These are phyloP conservation scores for Farysia itapuensis DNA, from an alignment of 1,284 basidiomycete genomes.

Conservation along the genomic window DNA sequence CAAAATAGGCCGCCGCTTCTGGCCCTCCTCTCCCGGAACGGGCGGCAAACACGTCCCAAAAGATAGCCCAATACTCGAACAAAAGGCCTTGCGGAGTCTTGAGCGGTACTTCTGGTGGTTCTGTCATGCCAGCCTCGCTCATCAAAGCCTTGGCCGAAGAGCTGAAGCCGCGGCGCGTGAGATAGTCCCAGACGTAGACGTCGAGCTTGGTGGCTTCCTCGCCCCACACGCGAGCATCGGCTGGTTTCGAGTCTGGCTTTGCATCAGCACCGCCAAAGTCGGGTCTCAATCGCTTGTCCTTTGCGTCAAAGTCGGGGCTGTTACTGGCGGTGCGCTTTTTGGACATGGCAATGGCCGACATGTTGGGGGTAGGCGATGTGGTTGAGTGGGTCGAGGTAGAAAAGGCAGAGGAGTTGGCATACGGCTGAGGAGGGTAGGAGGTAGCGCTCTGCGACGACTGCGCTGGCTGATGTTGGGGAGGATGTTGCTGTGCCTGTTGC, in stretches of 20 bases:
- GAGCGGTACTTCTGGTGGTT: slow-evolving; percentile 53
- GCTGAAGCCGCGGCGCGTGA: slow-evolving; percentile 48
- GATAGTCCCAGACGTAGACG: slow-evolving; percentile 59
- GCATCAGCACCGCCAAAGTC: slow-evolving; percentile 17
- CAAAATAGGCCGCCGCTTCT: slow-evolving; percentile 47
- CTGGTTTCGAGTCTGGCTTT: slow-evolving; percentile 8
- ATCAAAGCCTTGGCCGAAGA: slow-evolving; percentile 49
- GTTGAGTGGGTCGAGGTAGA: slow-evolving; percentile 15
- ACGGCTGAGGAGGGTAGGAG: slow-evolving; percentile 43
- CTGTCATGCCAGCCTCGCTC: slow-evolving; percentile 50
- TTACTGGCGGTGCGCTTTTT: slow-evolving; percentile 44
- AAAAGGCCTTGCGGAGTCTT: slow-evolving; percentile 53
- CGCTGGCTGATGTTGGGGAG: slow-evolving; percentile 9
- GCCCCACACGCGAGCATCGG: slow-evolving; percentile 40
- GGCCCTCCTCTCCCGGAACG: slow-evolving; percentile 44
- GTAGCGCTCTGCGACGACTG: slow-evolving; percentile 19
- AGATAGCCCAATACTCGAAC: slow-evolving; percentile 59
- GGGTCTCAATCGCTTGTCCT: slow-evolving; percentile 43
- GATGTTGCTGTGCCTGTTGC: slow-evolving; percentile 17
- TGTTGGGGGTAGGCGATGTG: slow-evolving; percentile 34
- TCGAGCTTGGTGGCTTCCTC: slow-evolving; percentile 56
- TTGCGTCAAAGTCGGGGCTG: slow-evolving; percentile 37
- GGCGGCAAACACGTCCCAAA: slow-evolving; percentile 58
- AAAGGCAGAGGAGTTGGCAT: slow-evolving; percentile 29
- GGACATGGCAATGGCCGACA: slow-evolving; percentile 23